phyloP scores from a whole-genome alignment of 345 rosid genomes.

The Eucalyptus caleyi region DNA sequence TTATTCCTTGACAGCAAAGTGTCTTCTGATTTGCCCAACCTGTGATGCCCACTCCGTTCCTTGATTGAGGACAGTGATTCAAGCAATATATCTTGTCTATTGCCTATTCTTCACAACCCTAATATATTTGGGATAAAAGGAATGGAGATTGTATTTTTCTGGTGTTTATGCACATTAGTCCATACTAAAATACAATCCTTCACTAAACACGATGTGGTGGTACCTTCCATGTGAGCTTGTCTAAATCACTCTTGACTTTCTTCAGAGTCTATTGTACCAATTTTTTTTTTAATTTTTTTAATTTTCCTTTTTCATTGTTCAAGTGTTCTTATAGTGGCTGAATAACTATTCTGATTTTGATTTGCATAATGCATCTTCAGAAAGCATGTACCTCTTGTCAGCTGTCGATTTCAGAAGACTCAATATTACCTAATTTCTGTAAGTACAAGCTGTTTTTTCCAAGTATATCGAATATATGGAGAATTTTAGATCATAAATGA shows the following conservation, averaged over 20 bases:
- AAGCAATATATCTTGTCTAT: background rate
- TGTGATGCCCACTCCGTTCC: background rate
- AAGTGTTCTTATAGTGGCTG: background rate
- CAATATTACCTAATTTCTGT: conserved; percentile 70
- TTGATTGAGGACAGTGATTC: background rate
- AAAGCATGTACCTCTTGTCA: conserved; percentile 75
- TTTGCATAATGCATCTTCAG: conserved; percentile 26
- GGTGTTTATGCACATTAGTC: background rate
- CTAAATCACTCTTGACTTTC: background rate
- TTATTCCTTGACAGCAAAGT: background rate
- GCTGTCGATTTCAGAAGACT: conserved; percentile 51
- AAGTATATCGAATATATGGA: background rate
- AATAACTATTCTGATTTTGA: background rate
- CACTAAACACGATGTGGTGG: background rate
- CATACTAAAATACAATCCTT: background rate
- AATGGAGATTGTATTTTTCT: background rate
- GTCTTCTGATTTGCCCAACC: background rate
- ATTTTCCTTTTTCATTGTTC: background rate
- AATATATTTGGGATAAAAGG: background rate
- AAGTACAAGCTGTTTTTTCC: conserved; percentile 5
- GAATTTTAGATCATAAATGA: background rate
- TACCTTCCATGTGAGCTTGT: background rate
- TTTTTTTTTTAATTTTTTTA: background rate
- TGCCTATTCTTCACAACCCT: background rate
- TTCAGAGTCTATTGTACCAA: background rate